phyloP scores from a whole-genome alignment of 805 yeast species.

The Cyberlindnera meyerae region DNA sequence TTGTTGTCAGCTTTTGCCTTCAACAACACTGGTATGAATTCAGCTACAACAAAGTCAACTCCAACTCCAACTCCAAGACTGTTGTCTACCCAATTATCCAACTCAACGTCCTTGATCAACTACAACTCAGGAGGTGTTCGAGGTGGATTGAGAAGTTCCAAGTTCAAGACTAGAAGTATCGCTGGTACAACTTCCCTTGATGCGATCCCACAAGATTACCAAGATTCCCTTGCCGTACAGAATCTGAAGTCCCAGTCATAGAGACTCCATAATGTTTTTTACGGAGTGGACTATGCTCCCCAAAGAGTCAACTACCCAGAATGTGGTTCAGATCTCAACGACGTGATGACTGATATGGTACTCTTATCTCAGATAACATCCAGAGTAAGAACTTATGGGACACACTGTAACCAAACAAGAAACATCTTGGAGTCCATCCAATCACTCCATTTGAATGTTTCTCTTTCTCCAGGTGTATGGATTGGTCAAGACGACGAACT shows the following conservation, averaged over 20 bases:
- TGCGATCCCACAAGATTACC: slow-evolving; percentile 31
- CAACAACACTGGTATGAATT: too few species aligned
- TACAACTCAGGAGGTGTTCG: background rate
- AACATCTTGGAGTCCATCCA: slow-evolving; percentile 48
- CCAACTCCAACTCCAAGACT: background rate
- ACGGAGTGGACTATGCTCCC: slow-evolving; percentile 62
- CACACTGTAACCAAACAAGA: slow-evolving; percentile 56
- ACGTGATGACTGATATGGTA: slow-evolving; percentile 52
- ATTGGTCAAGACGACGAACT: slow-evolving; percentile 41
- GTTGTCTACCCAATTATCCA: background rate
- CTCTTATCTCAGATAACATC: slow-evolving; percentile 54
- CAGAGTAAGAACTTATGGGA: slow-evolving; percentile 53
- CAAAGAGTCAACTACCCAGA: slow-evolving; percentile 43
- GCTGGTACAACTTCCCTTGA: slow-evolving; percentile 25
- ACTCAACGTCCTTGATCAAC: background rate
- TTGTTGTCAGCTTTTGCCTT: slow-evolving; percentile 13
- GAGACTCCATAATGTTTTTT: slow-evolving; percentile 37
- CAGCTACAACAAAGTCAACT: too few species aligned
- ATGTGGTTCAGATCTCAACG: slow-evolving; percentile 47
- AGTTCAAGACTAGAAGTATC: slow-evolving; percentile 12
- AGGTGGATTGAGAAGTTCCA: slow-evolving; percentile 8
- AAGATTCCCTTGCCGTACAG: slow-evolving; percentile 31
- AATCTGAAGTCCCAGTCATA: slow-evolving; percentile 32
- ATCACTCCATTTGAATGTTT: slow-evolving; percentile 46
- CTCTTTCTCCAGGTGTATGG: slow-evolving; percentile 61